Evolutionary conservation across 306 rosid genomes (phyloP).

Genomic region (Crataegus laevigata): DNA sequence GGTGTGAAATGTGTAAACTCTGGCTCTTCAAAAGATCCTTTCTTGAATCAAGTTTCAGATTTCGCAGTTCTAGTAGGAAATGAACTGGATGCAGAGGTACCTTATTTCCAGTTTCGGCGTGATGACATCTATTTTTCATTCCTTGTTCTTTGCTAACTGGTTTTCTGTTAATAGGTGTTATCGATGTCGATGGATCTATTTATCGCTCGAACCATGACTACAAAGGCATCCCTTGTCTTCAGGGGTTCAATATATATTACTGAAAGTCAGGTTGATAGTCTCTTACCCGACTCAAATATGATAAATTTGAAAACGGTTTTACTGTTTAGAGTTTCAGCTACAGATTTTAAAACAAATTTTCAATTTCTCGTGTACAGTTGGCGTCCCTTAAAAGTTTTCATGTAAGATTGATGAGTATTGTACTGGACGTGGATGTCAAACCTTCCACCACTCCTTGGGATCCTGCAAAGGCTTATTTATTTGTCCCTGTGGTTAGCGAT

Average conservation of each 20-base stretch:
- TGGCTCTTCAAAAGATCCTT: constrained; percentile 85
- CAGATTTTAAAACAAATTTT: constrained; percentile 18
- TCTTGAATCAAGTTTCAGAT: constrained; percentile 89
- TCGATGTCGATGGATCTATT: constrained; percentile 99
- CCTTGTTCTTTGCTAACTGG: constrained; percentile 4
- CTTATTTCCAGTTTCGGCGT: constrained; percentile 7
- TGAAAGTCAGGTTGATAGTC: constrained; percentile 67
- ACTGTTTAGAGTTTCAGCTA: constrained; percentile 16
- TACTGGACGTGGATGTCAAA: constrained; percentile 99
- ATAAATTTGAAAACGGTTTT: constrained; percentile 5
- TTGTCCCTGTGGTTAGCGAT: constrained; percentile 88
- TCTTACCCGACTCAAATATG: not conserved
- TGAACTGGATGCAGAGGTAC: constrained; percentile 99
- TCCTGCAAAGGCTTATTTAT: constrained; percentile 93
- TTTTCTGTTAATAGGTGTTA: constrained; percentile 62
- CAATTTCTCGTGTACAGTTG: constrained; percentile 49
- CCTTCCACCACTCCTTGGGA: constrained; percentile 99
- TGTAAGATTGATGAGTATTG: constrained; percentile 96
- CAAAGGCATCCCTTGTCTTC: constrained; percentile 92
- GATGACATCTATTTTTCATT: constrained; percentile 3
- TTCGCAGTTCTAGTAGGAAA: constrained; percentile 87
- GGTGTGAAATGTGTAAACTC: constrained; percentile 53
- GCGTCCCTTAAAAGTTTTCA: constrained; percentile 92
- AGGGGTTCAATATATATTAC: constrained; percentile 63
- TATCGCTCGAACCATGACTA: constrained; percentile 96